Evolutionary conservation across 164 flowering plant species (phyloP).

Genomic region (Tetracentron sinense): DNA sequence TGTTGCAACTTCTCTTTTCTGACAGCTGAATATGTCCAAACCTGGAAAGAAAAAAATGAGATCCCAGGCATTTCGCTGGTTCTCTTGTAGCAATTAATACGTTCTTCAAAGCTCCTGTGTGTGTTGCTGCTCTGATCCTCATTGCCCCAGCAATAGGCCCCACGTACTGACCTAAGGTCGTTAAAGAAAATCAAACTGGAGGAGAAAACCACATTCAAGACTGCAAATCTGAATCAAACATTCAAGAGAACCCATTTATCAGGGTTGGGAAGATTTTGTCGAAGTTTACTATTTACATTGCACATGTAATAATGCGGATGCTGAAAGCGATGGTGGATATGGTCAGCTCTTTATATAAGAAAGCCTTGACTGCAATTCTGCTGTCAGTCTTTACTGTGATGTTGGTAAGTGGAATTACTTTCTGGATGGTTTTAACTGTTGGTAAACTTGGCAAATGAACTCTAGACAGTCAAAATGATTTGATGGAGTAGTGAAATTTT

Average conservation of each 20-base stretch:
- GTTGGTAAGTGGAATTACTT: slow-evolving; percentile 44
- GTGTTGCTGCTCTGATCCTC: slow-evolving; percentile 87
- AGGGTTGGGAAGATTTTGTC: slow-evolving; percentile 33
- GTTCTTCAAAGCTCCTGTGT: slow-evolving; percentile 88
- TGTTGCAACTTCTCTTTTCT: slow-evolving; percentile 18
- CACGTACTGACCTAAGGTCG: slow-evolving; percentile 25
- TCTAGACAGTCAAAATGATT: not conserved
- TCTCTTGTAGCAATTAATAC: slow-evolving; percentile 73
- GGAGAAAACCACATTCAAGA: slow-evolving; percentile 21
- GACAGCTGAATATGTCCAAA: slow-evolving; percentile 17
- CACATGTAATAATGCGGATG: slow-evolving; percentile 25
- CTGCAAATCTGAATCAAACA: slow-evolving; percentile 19
- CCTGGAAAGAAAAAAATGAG: slow-evolving; percentile 1
- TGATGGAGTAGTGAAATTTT: not conserved
- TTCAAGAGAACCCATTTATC: slow-evolving; percentile 26
- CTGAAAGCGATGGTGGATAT: slow-evolving; percentile 44
- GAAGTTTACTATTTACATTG: slow-evolving; percentile 30
- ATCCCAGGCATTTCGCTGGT: slow-evolving; percentile 92
- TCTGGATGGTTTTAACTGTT: not conserved
- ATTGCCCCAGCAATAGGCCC: slow-evolving; percentile 94
- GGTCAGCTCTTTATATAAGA: slow-evolving; percentile 47
- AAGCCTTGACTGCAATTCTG: slow-evolving; percentile 49
- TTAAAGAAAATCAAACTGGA: slow-evolving; percentile 17
- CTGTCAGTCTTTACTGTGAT: slow-evolving; percentile 58
- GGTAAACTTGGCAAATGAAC: slow-evolving; percentile 1